Evolutionary conservation across 2,329 filamentous ascomycete species (phyloP), one percentile per base, ranked within the genome.

Genomic region (Lecanicillium sp.): DNA sequence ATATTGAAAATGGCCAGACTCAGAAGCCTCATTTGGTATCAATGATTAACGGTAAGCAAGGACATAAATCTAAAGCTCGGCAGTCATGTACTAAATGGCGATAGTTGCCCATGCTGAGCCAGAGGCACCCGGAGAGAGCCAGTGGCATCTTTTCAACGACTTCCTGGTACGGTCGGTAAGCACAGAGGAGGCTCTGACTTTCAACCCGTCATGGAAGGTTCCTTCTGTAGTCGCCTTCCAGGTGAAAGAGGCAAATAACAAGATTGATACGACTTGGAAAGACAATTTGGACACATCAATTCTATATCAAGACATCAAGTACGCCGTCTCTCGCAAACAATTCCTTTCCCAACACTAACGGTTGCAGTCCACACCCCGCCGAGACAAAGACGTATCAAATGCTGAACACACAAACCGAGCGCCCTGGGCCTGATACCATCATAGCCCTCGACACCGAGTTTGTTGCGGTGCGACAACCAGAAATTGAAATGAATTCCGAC

Each of bases 91-190:
- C 54, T 64, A 42, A 65, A 44, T 5, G 31, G 25, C 15, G 18
- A 13, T 39, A 83, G 81, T 84, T 41, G 75, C 75, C 11, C 78
- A 86, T 37, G 78, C 84, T 0, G 76, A 78, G 39, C 67, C 71
- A 0, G 68, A 74, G 30, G 57, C 73, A 1, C 71, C 77, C 1
- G 67, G 65, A 4, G 72, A 78, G 46, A 82, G 77, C 51, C 81
- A 83, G 50, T 98, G 94, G 94, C 87, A 96, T 60, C 64, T 98
- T 1, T 95, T 98, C 66, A 98, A 98, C 51, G 92, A 98, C 61
- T 98, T 98, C 53, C 64, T 95, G 27, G 94, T 98, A 16, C 78
- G 85, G 11, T 80, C 83, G 9, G 77, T 95, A 13, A 77, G 81
- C 22, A 74, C 77, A 19, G 81, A 88, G 44, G 90, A 98, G 56